phyloP scores from a whole-genome alignment of 768 basidiomycete species.

The Kwoniella dejecticola region DNA sequence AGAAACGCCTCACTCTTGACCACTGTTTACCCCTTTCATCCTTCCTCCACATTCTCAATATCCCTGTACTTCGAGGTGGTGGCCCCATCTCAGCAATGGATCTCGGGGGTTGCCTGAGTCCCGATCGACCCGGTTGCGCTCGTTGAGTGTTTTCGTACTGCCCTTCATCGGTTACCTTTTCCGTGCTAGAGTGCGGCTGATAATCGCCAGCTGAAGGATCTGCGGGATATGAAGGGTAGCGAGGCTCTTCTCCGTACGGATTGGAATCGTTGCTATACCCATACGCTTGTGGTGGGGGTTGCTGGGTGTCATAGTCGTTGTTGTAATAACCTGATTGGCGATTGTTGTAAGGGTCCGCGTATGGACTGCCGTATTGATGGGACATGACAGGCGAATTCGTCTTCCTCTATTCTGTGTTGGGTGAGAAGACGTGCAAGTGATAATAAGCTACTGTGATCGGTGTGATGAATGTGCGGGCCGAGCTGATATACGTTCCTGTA shows the following conservation, averaged over 20 bases:
- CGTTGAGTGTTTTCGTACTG: slow-evolving; percentile 33
- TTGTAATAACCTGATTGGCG: slow-evolving; percentile 1
- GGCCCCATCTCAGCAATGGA: slow-evolving; percentile 41
- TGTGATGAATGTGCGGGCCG: too few relatives aligned
- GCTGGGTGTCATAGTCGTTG: slow-evolving; percentile 1
- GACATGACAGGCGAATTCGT: slow-evolving; percentile 7
- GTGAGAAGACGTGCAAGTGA: too few relatives aligned
- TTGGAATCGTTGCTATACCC: slow-evolving; percentile 21
- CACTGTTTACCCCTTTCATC: slow-evolving; percentile 55
- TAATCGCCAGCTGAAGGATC: slow-evolving; percentile 18
- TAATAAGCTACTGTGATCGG: too few relatives aligned
- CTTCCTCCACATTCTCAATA: slow-evolving; percentile 55
- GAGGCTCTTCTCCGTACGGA: slow-evolving; percentile 28
- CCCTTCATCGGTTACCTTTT: slow-evolving; percentile 31
- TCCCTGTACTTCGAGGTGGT: slow-evolving; percentile 52
- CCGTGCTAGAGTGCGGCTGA: slow-evolving; percentile 26
- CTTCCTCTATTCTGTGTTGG: too few relatives aligned
- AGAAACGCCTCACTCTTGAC: slow-evolving; percentile 41
- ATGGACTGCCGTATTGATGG: slow-evolving; percentile 6
- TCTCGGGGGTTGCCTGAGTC: slow-evolving; percentile 32
- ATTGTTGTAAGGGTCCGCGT: slow-evolving; percentile 18
- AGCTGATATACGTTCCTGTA: too few relatives aligned
- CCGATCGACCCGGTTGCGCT: slow-evolving; percentile 37
- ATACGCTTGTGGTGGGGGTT: slow-evolving; percentile 21
- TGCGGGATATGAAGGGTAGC: slow-evolving; percentile 25